Conservation (phyloP, 1,284 basidiomycete species). For the Leccinum griseonigrum region DNA sequence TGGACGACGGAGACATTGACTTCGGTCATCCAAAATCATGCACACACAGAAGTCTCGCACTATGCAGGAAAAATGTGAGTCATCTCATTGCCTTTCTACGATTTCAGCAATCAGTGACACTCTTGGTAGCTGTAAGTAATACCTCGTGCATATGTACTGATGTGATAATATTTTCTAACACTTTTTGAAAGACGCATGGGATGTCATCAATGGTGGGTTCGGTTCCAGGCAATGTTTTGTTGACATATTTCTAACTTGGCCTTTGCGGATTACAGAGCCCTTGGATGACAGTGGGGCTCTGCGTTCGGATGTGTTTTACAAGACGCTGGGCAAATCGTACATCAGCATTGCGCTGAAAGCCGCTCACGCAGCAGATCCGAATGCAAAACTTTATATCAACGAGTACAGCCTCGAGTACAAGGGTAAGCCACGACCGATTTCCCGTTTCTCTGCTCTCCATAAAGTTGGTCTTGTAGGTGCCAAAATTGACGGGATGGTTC, state of each 20-base stretch:
- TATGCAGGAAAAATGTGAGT: slow-evolving; percentile 16
- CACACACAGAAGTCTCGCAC: slow-evolving; percentile 16
- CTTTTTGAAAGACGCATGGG: slow-evolving; percentile 18
- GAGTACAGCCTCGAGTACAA: slow-evolving; percentile 19
- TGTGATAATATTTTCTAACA: neutral
- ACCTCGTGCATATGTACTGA: neutral
- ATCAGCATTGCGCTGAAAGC: slow-evolving; percentile 16
- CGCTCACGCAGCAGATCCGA: slow-evolving; percentile 17
- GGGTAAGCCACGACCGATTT: neutral
- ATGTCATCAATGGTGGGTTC: slow-evolving; percentile 22
- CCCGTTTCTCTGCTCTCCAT: neutral
- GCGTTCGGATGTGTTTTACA: slow-evolving; percentile 16
- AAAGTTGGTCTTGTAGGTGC: slow-evolving; percentile 1
- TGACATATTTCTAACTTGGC: neutral
- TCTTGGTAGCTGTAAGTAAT: slow-evolving; percentile 15
- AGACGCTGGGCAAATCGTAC: slow-evolving; percentile 12
- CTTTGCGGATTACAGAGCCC: slow-evolving; percentile 11
- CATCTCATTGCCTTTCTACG: neutral
- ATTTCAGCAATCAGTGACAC: neutral
- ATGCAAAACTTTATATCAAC: slow-evolving; percentile 21
- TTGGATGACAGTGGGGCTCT: slow-evolving; percentile 18
- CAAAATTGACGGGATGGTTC: slow-evolving; percentile 25
- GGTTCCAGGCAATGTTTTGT: neutral
- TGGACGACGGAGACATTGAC: slow-evolving; percentile 18
- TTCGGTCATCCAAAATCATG: slow-evolving; percentile 19